phyloP scores from a whole-genome alignment of 2,329 filamentous ascomycete genomes.

The Fusarium sp. region DNA sequence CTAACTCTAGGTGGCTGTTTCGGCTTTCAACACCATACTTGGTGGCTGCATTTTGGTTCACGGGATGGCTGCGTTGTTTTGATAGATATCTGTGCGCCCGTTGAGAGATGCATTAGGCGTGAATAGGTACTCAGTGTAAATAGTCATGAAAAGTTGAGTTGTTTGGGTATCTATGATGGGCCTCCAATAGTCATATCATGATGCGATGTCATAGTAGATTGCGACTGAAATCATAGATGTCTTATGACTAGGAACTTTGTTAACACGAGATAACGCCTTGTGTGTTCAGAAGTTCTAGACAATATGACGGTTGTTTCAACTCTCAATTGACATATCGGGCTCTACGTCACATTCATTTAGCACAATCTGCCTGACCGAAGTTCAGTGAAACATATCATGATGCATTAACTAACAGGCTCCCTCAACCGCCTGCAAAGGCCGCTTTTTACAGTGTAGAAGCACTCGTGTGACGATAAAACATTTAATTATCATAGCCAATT shows the following conservation, averaged over 20 bases:
- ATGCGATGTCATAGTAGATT: neutral
- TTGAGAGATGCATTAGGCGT: neutral
- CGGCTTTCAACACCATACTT: neutral
- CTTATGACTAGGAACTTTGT: neutral
- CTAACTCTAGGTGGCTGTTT: conserved; percentile 9
- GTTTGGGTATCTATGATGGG: neutral
- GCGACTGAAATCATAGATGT: neutral
- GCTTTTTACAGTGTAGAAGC: no score
- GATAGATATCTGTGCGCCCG: conserved; percentile 1
- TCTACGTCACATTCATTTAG: neutral
- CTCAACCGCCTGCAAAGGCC: conserved; percentile 6
- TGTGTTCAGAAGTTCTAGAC: neutral
- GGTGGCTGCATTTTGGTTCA: conserved; percentile 21
- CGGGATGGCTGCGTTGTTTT: neutral
- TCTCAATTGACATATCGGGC: neutral
- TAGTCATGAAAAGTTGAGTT: neutral
- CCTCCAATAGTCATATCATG: conserved; percentile 14
- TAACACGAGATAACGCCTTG: neutral
- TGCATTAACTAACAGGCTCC: conserved; percentile 2
- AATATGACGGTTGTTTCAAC: neutral
- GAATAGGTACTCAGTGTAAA: neutral
- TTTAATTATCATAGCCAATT: neutral
- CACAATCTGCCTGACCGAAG: neutral
- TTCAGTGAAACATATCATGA: neutral
- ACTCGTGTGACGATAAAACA: neutral